These are phyloP conservation scores for Themeda triandra DNA, from an alignment of 176 grass and related monocot genomes.

Conservation along the genomic window DNA sequence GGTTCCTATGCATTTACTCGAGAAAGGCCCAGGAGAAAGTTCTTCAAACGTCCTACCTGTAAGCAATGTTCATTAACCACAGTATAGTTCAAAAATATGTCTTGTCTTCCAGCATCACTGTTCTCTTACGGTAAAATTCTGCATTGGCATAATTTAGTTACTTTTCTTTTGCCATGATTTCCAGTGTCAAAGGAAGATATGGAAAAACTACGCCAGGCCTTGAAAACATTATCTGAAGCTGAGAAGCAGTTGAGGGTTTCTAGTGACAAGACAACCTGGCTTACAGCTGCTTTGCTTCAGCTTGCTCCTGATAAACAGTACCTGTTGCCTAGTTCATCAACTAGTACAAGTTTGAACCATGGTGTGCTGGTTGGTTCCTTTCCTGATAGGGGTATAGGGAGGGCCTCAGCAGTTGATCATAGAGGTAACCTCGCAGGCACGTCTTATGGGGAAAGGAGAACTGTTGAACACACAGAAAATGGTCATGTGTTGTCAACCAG, in stretches of 20 bases:
- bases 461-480: constrained; percentile 37
- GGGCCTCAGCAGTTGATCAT: constrained; percentile 23
- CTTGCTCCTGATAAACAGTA: constrained; percentile 86
- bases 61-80: constrained; percentile 34
- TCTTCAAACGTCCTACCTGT: constrained; percentile 64
- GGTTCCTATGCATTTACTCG: constrained; percentile 71
- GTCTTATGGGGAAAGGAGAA: constrained; percentile 32
- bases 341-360: constrained; percentile 46
- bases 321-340: constrained; percentile 61
- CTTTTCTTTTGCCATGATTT: constrained; percentile 19
- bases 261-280: constrained; percentile 71
- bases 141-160: neutral
- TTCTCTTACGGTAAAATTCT: constrained; percentile 10
- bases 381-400: constrained; percentile 37
- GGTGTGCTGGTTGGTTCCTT: constrained; percentile 32
- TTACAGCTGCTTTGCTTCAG: constrained; percentile 81
- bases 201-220: constrained; percentile 70
- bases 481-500: constrained; percentile 25
- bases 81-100: neutral
- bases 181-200: constrained; percentile 68
- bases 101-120: neutral
- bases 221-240: constrained; percentile 68
- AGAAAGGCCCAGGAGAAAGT: constrained; percentile 60
- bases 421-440: constrained; percentile 27
- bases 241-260: constrained; percentile 75